Conservation (phyloP, 163 green algal species). For the Scenedesmus sp. region DNA sequence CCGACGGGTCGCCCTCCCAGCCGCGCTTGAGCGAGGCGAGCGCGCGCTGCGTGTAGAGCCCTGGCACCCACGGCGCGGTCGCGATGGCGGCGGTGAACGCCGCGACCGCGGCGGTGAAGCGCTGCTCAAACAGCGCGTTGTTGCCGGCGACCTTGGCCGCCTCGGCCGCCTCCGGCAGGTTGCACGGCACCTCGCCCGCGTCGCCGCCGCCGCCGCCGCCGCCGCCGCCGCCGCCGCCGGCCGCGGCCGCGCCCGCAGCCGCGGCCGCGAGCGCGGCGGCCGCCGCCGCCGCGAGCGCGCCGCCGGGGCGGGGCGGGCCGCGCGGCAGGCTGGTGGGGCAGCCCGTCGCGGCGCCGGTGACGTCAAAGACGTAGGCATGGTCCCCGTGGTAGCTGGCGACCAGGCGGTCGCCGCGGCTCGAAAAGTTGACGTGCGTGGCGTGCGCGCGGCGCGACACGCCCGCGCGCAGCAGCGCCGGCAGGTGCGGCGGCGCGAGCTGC, state of each 20-base stretch:
- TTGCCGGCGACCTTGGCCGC: slow-evolving; percentile 28
- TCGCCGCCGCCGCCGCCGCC: not conserved
- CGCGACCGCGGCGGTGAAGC: slow-evolving; percentile 14
- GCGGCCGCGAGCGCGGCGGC: not conserved
- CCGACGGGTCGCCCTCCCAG: slow-evolving; percentile 33
- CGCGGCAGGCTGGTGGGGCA: not conserved
- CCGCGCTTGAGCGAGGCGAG: slow-evolving; percentile 21
- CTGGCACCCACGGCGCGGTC: slow-evolving; percentile 34
- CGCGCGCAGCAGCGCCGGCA: slow-evolving; percentile 45
- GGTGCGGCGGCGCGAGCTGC: slow-evolving; percentile 74
- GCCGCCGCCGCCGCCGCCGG: slow-evolving; percentile 17
- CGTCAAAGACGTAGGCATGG: slow-evolving; percentile 83
- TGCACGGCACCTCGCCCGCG: not conserved
- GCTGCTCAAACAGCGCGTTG: slow-evolving; percentile 33
- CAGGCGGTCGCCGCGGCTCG: slow-evolving; percentile 69
- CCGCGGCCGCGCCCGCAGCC: not conserved
- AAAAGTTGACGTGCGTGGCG: slow-evolving; percentile 76
- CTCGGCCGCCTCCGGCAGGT: slow-evolving; percentile 32
- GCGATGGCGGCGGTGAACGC: slow-evolving; percentile 19
- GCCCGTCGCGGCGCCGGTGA: slow-evolving; percentile 22
- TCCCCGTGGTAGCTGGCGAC: slow-evolving; percentile 82
- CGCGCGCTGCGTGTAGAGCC: slow-evolving; percentile 38
- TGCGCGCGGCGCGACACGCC: slow-evolving; percentile 49
- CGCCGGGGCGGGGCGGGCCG: no score
- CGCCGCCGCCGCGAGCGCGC: not conserved